These are phyloP conservation scores for Coniferiporia sulphurascens DNA, from an alignment of 1,284 basidiomycete genomes.

Conservation along the genomic window DNA sequence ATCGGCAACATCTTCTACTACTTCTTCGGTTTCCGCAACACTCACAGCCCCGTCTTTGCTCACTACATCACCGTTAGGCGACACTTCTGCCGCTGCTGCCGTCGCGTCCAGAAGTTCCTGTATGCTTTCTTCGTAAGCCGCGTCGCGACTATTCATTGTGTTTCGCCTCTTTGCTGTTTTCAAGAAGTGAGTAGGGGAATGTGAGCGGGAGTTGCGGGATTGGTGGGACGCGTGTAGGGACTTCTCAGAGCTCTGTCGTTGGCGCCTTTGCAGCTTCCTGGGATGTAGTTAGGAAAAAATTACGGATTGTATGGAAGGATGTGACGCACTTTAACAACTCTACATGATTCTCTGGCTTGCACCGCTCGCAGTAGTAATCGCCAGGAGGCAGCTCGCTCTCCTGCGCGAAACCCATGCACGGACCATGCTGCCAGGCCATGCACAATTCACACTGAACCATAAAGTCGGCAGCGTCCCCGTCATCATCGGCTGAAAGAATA, in stretches of 20 bases:
- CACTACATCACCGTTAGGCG: conserved; percentile 27
- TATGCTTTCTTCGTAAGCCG: conserved; percentile 86
- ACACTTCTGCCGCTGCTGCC: conserved; percentile 66
- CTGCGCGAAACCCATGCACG: conserved; percentile 90
- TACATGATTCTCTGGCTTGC: conserved; percentile 81
- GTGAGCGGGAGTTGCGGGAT: conserved; percentile 67
- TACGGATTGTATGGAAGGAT: conserved; percentile 16
- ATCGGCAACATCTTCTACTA: conserved; percentile 34
- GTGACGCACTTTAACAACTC: conserved; percentile 68
- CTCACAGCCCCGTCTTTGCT: conserved; percentile 31
- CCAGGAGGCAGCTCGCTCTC: conserved; percentile 79
- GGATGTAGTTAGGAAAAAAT: conserved; percentile 16
- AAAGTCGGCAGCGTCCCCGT: conserved; percentile 77
- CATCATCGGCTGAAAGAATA: conserved; percentile 58
- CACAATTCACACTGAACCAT: conserved; percentile 99
- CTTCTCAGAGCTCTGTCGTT: conserved; percentile 59
- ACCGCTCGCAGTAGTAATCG: conserved; percentile 92
- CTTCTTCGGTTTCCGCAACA: conserved; percentile 40
- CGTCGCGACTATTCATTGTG: conserved; percentile 97
- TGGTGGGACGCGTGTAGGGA: conserved; percentile 38
- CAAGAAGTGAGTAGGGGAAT: conserved; percentile 58
- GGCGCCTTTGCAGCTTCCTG: conserved; percentile 59
- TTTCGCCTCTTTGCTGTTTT: conserved; percentile 79
- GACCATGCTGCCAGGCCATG: conserved; percentile 97
- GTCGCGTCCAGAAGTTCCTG: conserved; percentile 68